Conservation (phyloP, 257 asterid genomes). For the Salvia splendens region DNA sequence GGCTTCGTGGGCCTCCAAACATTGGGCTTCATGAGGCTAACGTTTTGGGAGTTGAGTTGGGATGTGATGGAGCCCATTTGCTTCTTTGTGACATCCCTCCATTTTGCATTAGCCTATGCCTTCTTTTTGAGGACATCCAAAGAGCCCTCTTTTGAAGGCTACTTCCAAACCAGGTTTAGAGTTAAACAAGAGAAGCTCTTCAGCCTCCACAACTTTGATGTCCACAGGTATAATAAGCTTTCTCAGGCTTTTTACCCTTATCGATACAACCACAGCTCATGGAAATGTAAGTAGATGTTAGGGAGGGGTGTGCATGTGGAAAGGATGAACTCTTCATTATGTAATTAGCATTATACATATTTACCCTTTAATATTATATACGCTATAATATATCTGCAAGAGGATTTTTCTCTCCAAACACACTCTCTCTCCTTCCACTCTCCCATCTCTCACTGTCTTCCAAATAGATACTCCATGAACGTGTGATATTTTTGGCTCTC, state of each 20-base stretch:
- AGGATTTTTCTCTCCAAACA: too few relatives aligned
- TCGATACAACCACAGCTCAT: background rate
- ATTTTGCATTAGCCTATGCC: constrained; percentile 67
- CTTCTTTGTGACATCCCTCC: constrained; percentile 75
- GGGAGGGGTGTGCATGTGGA: too few relatives aligned
- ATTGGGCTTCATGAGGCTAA: constrained; percentile 87
- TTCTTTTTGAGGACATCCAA: constrained; percentile 60
- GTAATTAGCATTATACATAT: too few relatives aligned
- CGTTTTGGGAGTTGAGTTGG: constrained; percentile 92
- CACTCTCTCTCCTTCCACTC: too few relatives aligned
- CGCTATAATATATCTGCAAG: too few relatives aligned
- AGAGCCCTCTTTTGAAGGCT: constrained; percentile 75
- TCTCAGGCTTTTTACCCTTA: constrained; percentile 36
- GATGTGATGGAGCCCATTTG: constrained; percentile 99
- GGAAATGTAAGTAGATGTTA: too few relatives aligned
- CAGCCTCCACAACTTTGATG: constrained; percentile 45
- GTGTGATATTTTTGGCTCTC: too few relatives aligned
- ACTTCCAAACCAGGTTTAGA: constrained; percentile 49
- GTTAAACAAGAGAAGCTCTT: constrained; percentile 57
- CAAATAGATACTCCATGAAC: too few relatives aligned
- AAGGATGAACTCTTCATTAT: too few relatives aligned
- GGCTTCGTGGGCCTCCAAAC: constrained; percentile 69
- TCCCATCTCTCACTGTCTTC: too few relatives aligned
- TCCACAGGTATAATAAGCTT: constrained; percentile 51
- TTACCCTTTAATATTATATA: too few relatives aligned